phyloP scores from a whole-genome alignment of 345 rosid genomes.

The Passiflora organensis region DNA sequence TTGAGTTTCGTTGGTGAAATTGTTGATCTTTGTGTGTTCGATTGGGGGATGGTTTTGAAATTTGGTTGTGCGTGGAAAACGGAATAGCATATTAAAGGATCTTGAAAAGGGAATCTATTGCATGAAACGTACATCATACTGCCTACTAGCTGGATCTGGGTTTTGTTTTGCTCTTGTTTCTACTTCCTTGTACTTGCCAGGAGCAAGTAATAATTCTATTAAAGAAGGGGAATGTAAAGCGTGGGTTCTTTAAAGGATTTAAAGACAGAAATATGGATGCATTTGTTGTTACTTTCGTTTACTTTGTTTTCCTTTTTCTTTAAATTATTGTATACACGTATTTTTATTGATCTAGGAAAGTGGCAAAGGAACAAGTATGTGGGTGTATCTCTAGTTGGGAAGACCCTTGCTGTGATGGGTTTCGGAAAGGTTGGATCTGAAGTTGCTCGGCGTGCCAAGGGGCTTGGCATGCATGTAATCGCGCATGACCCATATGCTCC shows the following conservation, averaged over 20 bases:
- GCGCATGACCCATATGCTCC: slow-evolving; percentile 28
- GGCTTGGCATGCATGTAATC: slow-evolving; percentile 28
- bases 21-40: background rate
- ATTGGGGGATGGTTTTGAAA: background rate
- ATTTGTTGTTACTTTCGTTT: background rate
- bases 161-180: too few species aligned
- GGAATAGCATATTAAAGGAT: too few species aligned
- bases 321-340: too few species aligned
- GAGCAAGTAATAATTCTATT: too few species aligned
- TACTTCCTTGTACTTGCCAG: too few species aligned
- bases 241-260: background rate
- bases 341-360: slow-evolving; percentile 11
- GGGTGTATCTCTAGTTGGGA: slow-evolving; percentile 25
- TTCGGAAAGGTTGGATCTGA: slow-evolving; percentile 26
- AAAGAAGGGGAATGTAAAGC: background rate
- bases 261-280: background rate
- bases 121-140: too few species aligned
- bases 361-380: slow-evolving; percentile 23
- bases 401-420: slow-evolving; percentile 25
- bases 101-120: too few species aligned
- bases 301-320: background rate
- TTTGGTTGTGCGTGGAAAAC: background rate
- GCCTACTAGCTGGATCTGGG: too few species aligned
- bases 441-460: slow-evolving; percentile 25
- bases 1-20: background rate